Evolutionary conservation across 129 eudicot species (phyloP), one percentile per base, ranked within the genome.

Genomic region (Helianthus annuus): DNA sequence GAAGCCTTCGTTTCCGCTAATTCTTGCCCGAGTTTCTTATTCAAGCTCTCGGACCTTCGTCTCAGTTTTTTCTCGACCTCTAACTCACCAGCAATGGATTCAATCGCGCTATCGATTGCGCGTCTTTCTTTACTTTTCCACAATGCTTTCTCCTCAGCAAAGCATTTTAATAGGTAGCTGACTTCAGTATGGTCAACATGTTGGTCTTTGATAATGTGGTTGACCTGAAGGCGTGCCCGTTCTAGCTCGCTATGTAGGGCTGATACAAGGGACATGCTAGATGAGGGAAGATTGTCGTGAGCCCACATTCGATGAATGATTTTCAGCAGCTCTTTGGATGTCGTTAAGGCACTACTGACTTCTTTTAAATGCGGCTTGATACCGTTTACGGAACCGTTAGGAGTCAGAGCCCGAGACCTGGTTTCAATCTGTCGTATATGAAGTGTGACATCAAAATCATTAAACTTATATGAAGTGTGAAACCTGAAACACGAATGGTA

Each of bases 171-270:
- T 14, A 94, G 77, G 75, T 84, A 86, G 73, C 44, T 83, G 66
- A 90, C 80, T 53, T 90, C 98, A 22, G 81, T 82, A 68, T 76
- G 83, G 51, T 86, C 98, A 4, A 82, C 79, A 7, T 85, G 92
- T 59, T 94, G 89, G 22, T 94, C 98, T 76, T 87, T 89, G 73
- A 94, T 90, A 58, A 85, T 70, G 16, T 86, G 90, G 73, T 94
- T 94, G 51, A 90, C 88, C 77, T 87, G 98, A 66, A 94, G 82
- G 57, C 98, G 97, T 22, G 97, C 97, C 69, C 98, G 75, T 81
- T 94, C 98, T 22, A 94, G 97, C 89, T 94, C 98, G 5, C 93
- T 39, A 69, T 94, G 98, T n/a, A 94, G 72, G 66, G 98, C 98
- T 1, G 98, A 93, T 69, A 93, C 81, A 19, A 93, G 92, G 1